Evolutionary conservation across 768 basidiomycete genomes (phyloP), one percentile per base, ranked within the genome.

Genomic region (Grammothele lineata): DNA sequence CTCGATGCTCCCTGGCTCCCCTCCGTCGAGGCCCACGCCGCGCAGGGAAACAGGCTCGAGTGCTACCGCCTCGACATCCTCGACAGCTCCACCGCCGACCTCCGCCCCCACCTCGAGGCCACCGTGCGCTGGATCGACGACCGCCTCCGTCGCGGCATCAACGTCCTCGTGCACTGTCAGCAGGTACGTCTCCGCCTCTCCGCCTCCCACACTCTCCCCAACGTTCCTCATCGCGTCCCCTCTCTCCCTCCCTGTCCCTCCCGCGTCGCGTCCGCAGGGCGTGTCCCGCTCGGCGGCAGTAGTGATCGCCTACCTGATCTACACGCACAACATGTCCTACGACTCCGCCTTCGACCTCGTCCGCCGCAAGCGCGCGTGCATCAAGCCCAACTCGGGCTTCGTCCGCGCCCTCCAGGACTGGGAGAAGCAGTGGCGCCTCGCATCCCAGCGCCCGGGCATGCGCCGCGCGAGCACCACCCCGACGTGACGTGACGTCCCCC

Each of bases 271-370:
- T 12, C 38, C 34, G 18, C 59, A 87, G 86, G 87, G 87, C 53
- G 73, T 90, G 43, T 89, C 87, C n/a, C 80, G 87, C 54, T 83
- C 80, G 40, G 74, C 85, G 14, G 77, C 87, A 6, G 76, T 90
- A 57, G 80, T 87, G 47, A 86, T 90, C 50, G 87, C 87, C 37
- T 90, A 87, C 68, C 81, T 90, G 59, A 90, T 90, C 56, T 77
- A 81, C 55, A 75, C 80, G 51, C 77, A 79, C 48, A 80, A 77
- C 34, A 85, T 88, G 84, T 71, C 83, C 8, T 88, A 80, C 62
- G 83, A 87, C 50, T 68, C 71, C 37, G 86, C 87, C 1, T 65
- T 73, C 45, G 69, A 78, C 0, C 74, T 81, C 51, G 72, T 86
- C 51, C 77, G 77, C 54, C 75, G 75, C 45, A 78, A 80, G 54